Percentiles rank a stretch among this genome's conserved stretches.
Evolutionary conservation across 2,329 filamentous ascomycete species (phyloP).

Genomic region (Aspergillus phoenicis): DNA sequence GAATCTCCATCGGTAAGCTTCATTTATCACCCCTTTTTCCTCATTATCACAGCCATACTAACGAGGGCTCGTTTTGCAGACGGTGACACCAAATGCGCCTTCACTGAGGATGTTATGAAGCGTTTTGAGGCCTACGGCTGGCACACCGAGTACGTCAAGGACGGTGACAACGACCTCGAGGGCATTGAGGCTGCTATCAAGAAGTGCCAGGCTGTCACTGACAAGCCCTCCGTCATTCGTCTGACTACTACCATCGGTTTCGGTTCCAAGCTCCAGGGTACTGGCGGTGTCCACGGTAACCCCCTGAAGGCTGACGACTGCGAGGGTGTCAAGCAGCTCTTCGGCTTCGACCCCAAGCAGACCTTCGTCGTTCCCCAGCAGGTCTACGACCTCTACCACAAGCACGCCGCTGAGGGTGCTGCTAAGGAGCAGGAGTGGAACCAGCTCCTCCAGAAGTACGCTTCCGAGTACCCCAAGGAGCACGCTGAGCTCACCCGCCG

Average conservation of each 20-base stretch:
- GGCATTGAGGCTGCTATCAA: constrained; percentile 86
- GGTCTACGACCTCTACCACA: constrained; percentile 88
- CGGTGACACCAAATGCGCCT: constrained; percentile 91
- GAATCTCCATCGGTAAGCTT: constrained; percentile 75
- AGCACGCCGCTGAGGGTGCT: constrained; percentile 82
- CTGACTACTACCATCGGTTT: constrained; percentile 96
- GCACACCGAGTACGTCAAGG: constrained; percentile 81
- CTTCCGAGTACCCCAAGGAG: constrained; percentile 73
- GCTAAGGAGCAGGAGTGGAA: constrained; percentile 95
- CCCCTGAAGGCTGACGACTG: constrained; percentile 93
- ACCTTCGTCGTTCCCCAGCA: constrained; percentile 90
- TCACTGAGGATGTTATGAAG: constrained; percentile 95
- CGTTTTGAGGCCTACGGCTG: constrained; percentile 97
- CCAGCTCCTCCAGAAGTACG: constrained; percentile 85
- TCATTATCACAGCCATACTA: neutral
- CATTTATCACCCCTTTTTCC: neutral
- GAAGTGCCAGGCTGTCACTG: constrained; percentile 80
- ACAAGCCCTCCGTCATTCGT: constrained; percentile 98
- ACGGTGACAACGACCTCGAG: constrained; percentile 86
- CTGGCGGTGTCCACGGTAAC: constrained; percentile 93
- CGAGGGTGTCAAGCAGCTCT: constrained; percentile 90
- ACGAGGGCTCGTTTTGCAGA: constrained; percentile 53
- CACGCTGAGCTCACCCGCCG: constrained; percentile 80
- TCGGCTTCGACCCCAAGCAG: constrained; percentile 94
- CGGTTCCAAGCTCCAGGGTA: constrained; percentile 90